Conservation (phyloP, 2,329 filamentous ascomycete species). For the Rachicladosporium sp. region DNA sequence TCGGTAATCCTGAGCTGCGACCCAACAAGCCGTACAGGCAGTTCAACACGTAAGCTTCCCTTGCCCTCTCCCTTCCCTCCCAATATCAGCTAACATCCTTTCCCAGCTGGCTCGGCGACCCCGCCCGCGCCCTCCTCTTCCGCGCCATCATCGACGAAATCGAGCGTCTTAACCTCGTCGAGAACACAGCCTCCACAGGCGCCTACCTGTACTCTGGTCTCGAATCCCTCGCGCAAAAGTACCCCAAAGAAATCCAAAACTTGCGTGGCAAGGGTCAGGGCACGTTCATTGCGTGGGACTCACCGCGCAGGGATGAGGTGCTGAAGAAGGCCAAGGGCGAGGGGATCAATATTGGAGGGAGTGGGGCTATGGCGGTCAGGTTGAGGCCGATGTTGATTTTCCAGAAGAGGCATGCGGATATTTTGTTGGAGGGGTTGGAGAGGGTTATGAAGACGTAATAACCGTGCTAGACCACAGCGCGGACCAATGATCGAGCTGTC, state of each 20-base stretch:
- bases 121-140: constrained; percentile 73
- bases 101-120: constrained; percentile 73
- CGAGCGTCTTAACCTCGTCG: constrained; percentile 61
- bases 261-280: constrained; percentile 77
- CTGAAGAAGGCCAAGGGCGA: constrained; percentile 64
- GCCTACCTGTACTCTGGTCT: constrained; percentile 66
- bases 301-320: constrained; percentile 66
- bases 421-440: constrained; percentile 48
- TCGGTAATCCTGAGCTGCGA: constrained; percentile 62
- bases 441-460: constrained; percentile 21
- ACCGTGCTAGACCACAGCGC: neutral
- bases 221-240: constrained; percentile 53
- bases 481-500: too few species aligned
- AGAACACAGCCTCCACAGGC: constrained; percentile 64
- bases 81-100: constrained; percentile 3
- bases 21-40: constrained; percentile 92
- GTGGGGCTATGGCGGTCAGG: constrained; percentile 61
- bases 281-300: constrained; percentile 89
- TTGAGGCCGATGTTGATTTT: constrained; percentile 85
- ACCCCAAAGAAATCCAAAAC: constrained; percentile 68
- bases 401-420: constrained; percentile 80
- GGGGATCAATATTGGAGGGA: constrained; percentile 80
- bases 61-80: neutral
- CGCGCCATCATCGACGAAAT: constrained; percentile 75
- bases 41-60: constrained; percentile 59